Evolutionary conservation across 1,139 yeast species (phyloP), one percentile per base, ranked within the genome.

Genomic region (Saccharomyces pastorianus): DNA sequence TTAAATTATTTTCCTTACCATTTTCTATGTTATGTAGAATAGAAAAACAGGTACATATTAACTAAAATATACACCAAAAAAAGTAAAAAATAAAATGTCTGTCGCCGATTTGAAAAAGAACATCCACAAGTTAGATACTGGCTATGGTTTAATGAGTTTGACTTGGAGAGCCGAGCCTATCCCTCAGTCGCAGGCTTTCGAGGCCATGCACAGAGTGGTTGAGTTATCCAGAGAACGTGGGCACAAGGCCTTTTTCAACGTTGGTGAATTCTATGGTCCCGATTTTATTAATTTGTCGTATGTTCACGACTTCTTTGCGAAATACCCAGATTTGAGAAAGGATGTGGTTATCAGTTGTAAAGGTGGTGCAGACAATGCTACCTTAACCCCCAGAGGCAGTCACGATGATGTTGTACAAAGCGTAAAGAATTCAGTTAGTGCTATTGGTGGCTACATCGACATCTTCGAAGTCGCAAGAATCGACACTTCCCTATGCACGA

Each of bases 191-290:
- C 65, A 70, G 46, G 73, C 80, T 0, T 65, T 77, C 50, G 75
- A 68, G 17, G 67, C 77, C 6, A 69, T 81, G 64, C 65, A 72
- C 47, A 73, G 67, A 53, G 78, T 75, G 8, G 68, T 77, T 7
- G 72, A 73, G 62, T 64, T 62, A 67, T 78, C 64, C 67, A 71
- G 57, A 62, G 72, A 59, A 58, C 75, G 77, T 34, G 72, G 75
- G 46, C 83, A 82, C 34, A 78, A 78, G 55, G 79, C 78, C 31
- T 77, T 85, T 56, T 73, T 88, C 72, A 88, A 88, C 64, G 81
- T 81, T 31, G 95, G 95, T 54, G 93, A 85, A 62, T 87, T 88
- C 65, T 89, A 89, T 64, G 95, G 95, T 27, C 68, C 75, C 0
- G 74, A 77, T 50, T 73, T 71, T 53, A 70, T 73, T 60, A 83